phyloP scores from a whole-genome alignment of 2,329 filamentous ascomycete species.

The Diplocarpon mali region DNA sequence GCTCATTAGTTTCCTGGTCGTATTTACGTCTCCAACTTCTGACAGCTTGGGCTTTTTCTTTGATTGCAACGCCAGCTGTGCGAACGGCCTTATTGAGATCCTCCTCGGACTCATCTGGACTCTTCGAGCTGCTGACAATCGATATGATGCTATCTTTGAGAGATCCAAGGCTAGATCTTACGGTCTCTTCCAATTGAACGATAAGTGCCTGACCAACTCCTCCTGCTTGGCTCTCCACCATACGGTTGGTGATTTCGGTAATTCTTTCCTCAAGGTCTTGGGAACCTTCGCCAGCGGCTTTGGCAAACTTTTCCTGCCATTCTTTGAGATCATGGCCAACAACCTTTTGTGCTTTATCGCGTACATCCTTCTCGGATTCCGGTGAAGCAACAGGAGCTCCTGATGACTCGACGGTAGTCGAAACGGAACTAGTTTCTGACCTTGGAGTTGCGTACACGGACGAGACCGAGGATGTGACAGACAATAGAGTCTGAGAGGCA shows the following conservation, averaged over 20 bases:
- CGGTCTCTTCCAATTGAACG: constrained; percentile 54
- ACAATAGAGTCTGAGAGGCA: constrained; percentile 20
- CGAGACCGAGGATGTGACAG: constrained; percentile 20
- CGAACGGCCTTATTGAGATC: constrained; percentile 42
- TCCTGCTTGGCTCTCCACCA: constrained; percentile 54
- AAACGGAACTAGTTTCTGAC: constrained; percentile 3
- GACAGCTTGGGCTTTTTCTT: constrained; percentile 52
- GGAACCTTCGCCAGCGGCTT: constrained; percentile 74
- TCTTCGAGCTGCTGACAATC: constrained; percentile 46
- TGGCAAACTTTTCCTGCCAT: constrained; percentile 84
- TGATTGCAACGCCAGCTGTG: constrained; percentile 47
- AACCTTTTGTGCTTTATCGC: constrained; percentile 49
- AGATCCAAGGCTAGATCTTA: constrained; percentile 49
- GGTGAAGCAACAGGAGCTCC: constrained; percentile 24
- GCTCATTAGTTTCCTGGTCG: constrained; percentile 43
- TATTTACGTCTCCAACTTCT: constrained; percentile 51
- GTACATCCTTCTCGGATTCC: constrained; percentile 38
- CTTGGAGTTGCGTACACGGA: constrained; percentile 16
- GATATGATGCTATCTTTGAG: constrained; percentile 58
- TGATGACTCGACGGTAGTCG: constrained; percentile 16
- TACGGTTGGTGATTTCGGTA: constrained; percentile 58
- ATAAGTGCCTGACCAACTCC: constrained; percentile 56
- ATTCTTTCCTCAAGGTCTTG: constrained; percentile 54
- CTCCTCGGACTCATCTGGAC: constrained; percentile 40
- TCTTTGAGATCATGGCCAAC: constrained; percentile 68